Evolutionary conservation across 305 asterid genomes (phyloP).

Genomic region (Fraxinus sp.): DNA sequence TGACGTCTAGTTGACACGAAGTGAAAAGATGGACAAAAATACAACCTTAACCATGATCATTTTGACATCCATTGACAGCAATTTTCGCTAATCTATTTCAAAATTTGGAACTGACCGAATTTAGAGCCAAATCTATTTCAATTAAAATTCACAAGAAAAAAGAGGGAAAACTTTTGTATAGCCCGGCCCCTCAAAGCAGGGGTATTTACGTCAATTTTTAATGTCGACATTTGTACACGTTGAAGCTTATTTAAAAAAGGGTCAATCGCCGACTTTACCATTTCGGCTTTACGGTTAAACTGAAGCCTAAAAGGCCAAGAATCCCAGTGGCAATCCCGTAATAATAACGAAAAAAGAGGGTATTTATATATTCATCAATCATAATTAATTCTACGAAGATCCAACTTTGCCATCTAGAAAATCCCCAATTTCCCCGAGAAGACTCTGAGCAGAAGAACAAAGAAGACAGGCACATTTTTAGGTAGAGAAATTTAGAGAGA

Average conservation of each 20-base stretch:
- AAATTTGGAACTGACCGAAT: not conserved
- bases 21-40: not conserved
- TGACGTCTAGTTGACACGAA: not conserved
- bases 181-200: not conserved
- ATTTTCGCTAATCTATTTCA: not conserved
- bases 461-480: not conserved
- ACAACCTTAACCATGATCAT: not conserved
- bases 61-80: not conserved
- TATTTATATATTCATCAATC: constrained; percentile 5
- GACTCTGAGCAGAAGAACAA: constrained; percentile 34
- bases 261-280: constrained; percentile 45
- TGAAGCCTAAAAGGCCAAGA: constrained; percentile 7
- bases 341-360: constrained; percentile 27
- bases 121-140: constrained; percentile 9
- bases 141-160: not conserved
- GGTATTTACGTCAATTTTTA: constrained; percentile 18
- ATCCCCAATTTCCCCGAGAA: constrained; percentile 33
- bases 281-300: constrained; percentile 35
- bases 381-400: constrained; percentile 32
- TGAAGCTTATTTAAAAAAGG: constrained; percentile 27
- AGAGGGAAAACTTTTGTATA: not conserved
- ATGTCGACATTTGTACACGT: not conserved
- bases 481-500: not conserved
- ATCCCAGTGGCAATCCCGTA: constrained; percentile 42
- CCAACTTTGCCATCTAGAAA: constrained; percentile 44